Evolutionary conservation across 2,329 filamentous ascomycete species (phyloP).

Genomic region (Fusarium sp.): DNA sequence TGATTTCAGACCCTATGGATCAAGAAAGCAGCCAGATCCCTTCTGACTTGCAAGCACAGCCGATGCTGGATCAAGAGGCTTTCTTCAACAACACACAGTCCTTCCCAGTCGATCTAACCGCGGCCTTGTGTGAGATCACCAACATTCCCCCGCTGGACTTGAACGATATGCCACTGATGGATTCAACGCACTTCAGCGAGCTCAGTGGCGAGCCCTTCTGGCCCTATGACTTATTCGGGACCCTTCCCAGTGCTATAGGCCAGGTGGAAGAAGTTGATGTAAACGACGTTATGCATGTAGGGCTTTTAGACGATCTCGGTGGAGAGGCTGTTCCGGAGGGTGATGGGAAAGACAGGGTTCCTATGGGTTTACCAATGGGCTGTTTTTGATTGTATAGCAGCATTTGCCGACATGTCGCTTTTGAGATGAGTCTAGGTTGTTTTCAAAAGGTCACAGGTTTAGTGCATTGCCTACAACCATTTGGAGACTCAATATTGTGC

Average conservation of each 20-base stretch:
- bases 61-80: background rate
- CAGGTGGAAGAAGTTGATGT: background rate
- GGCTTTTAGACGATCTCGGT: background rate
- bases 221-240: slow-evolving; percentile 6
- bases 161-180: slow-evolving; percentile 9
- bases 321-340: background rate
- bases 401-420: too few relatives aligned
- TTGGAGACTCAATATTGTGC: too few relatives aligned
- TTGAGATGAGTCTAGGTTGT: too few relatives aligned
- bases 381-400: background rate
- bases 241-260: background rate
- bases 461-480: too few relatives aligned
- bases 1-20: rapidly evolving
- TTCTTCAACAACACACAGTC: slow-evolving; percentile 17
- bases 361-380: background rate
- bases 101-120: background rate
- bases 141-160: slow-evolving; percentile 17
- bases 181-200: slow-evolving; percentile 5
- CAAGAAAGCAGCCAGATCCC: rapidly evolving
- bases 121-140: slow-evolving; percentile 15
- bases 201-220: background rate
- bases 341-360: rapidly evolving
- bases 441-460: too few relatives aligned
- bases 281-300: slow-evolving; percentile 2
- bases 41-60: background rate